phyloP scores from a whole-genome alignment of 352 stramenopile species.

The Globisporangium parvum region DNA sequence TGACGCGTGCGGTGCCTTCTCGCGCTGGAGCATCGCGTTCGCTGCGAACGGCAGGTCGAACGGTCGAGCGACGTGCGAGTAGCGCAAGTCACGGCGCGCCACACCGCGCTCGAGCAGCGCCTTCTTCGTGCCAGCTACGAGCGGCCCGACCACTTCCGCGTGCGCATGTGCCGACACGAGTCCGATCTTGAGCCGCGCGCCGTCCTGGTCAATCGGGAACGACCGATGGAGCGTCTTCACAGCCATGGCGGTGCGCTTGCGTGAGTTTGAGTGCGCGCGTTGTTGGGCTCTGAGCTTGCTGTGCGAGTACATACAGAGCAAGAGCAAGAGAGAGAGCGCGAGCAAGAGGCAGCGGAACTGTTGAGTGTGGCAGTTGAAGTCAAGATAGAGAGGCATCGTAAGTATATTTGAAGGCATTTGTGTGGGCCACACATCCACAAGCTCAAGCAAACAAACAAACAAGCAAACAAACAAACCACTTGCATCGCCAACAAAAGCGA shows the following conservation, averaged over 20 bases:
- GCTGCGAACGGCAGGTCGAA: conserved; percentile 95
- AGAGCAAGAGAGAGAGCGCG: no score
- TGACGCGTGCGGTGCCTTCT: conserved; percentile 8
- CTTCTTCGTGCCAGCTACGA: conserved; percentile 40
- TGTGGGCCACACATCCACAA: no score
- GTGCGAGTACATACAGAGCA: no score
- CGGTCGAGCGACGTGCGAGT: conserved; percentile 80
- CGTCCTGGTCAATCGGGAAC: conserved; percentile 7
- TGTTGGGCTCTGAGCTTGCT: no score
- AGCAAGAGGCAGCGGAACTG: no score
- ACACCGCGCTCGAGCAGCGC: conserved; percentile 57
- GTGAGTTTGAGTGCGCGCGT: no score
- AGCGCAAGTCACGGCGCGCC: conserved; percentile 27
- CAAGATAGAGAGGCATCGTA: no score
- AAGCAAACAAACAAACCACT: no score
- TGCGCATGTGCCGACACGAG: conserved; percentile 59
- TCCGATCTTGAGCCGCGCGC: conserved; percentile 28
- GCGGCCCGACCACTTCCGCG: conserved; percentile 31
- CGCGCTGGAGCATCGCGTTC: conserved; percentile 59
- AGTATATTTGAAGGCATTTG: no score
- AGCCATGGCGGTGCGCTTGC: conserved; percentile 9
- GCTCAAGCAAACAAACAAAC: not conserved
- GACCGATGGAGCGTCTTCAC: conserved; percentile 7
- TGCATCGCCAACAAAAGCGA: no score
- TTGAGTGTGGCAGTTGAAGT: no score